Percentiles rank a stretch among this genome's conserved stretches.
Conservation (phyloP, 768 basidiomycete genomes). For the Mrakia frigida region DNA sequence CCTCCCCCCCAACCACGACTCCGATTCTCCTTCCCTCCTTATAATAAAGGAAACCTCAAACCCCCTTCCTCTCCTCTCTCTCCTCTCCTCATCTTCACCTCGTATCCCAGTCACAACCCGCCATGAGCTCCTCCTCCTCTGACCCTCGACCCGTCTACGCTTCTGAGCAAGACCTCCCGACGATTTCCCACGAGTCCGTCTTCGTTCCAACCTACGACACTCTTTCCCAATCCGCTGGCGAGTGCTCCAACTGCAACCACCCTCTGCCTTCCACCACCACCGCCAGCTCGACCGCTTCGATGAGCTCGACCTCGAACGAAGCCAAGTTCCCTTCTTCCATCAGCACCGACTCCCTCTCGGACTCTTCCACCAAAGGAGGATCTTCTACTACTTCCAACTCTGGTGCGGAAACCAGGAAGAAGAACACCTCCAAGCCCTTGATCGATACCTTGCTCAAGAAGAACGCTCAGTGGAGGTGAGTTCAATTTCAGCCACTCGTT, state of each 20-base stretch:
- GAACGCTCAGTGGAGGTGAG: slow-evolving; percentile 22
- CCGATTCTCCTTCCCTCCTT: no score
- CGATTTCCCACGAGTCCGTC: slow-evolving; percentile 4
- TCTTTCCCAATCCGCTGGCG: background rate
- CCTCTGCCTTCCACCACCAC: background rate
- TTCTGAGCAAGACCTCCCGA: slow-evolving; percentile 16
- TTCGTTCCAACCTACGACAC: background rate
- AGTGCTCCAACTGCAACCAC: background rate
- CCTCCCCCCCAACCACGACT: background rate
- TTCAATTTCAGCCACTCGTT: background rate
- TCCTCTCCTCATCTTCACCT: background rate
- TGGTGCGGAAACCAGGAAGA: background rate
- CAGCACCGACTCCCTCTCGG: background rate
- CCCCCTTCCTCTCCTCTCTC: background rate
- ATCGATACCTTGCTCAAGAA: slow-evolving; percentile 23
- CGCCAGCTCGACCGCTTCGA: no score
- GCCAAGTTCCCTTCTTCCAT: background rate
- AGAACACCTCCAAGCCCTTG: slow-evolving; percentile 10
- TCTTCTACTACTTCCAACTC: background rate
- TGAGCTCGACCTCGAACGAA: background rate
- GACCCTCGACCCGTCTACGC: background rate
- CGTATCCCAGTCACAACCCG: background rate
- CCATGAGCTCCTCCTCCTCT: background rate
- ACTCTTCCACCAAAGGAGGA: background rate
- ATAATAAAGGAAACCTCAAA: background rate